phyloP scores from a whole-genome alignment of 2,329 filamentous ascomycete species.

The Curvularia sp. region DNA sequence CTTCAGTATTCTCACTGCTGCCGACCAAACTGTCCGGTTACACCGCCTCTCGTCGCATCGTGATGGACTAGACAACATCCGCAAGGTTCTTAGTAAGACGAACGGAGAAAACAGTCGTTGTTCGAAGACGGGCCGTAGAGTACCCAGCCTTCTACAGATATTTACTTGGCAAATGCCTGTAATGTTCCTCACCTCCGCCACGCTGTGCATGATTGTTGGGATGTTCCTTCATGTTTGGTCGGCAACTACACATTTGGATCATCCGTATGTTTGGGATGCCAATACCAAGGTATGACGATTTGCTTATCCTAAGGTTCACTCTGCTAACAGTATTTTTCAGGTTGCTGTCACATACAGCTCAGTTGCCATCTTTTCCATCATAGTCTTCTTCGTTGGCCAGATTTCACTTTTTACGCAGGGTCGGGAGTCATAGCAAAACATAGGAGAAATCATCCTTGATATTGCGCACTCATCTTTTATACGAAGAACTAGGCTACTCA shows the following conservation, averaged over 20 bases:
- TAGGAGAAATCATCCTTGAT: too few relatives aligned
- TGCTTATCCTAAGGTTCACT: not conserved
- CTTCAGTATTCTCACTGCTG: conserved; percentile 57
- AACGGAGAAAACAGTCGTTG: conserved; percentile 29
- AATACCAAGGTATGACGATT: conserved; percentile 37
- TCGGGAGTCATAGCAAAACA: conserved; percentile 1
- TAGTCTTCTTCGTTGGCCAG: conserved; percentile 32
- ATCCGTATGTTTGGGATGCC: conserved; percentile 40
- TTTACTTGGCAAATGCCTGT: conserved; percentile 51
- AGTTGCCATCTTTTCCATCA: conserved; percentile 22
- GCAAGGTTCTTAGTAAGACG: conserved; percentile 42
- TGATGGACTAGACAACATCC: conserved; percentile 48
- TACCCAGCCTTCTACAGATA: conserved; percentile 40
- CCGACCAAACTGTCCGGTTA: conserved; percentile 53
- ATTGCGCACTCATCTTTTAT: not conserved
- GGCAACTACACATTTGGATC: conserved; percentile 35
- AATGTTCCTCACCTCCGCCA: conserved; percentile 46
- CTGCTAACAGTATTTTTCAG: conserved; percentile 11
- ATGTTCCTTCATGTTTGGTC: conserved; percentile 52
- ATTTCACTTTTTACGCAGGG: conserved; percentile 22
- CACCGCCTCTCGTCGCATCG: conserved; percentile 53
- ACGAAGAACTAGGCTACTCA: too few relatives aligned
- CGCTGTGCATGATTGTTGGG: conserved; percentile 49
- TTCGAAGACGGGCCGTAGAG: conserved; percentile 27
- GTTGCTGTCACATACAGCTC: conserved; percentile 28